A percentile compares a stretch with the other conserved stretches of the same genome.
These are phyloP conservation scores for Penicillium nordicum DNA, from an alignment of 2,329 filamentous ascomycete genomes.

Conservation along the genomic window DNA sequence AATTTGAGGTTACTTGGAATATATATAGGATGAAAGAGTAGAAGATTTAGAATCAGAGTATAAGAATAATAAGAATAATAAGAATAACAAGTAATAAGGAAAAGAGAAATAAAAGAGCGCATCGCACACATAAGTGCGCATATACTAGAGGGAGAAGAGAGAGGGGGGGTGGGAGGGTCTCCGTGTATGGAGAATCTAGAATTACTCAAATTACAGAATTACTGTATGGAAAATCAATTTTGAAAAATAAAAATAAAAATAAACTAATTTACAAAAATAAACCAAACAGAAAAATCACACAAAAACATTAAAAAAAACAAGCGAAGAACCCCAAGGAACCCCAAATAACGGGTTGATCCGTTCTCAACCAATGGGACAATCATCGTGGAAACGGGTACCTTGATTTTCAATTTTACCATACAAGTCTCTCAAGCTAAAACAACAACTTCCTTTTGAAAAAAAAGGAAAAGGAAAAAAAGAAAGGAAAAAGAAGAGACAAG, in stretches of 20 bases:
- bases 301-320: neutral
- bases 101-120: neutral
- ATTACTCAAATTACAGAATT: neutral
- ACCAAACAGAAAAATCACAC: neutral
- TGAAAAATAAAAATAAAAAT: neutral
- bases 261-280: neutral
- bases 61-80: neutral
- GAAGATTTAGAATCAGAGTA: neutral
- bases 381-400: constrained; percentile 8
- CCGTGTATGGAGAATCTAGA: neutral
- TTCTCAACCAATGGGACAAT: constrained; percentile 7
- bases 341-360: constrained; percentile 8
- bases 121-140: neutral
- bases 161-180: neutral
- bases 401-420: constrained; percentile 4
- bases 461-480: neutral
- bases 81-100: neutral
- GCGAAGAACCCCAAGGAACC: neutral
- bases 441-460: neutral
- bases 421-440: neutral
- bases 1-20: neutral
- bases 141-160: neutral
- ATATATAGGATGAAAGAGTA: neutral
- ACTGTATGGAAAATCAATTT: neutral
- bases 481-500: too few relatives aligned